Conservation (phyloP, 169 alveolate species). For the Cryptosporidium andersoni region DNA sequence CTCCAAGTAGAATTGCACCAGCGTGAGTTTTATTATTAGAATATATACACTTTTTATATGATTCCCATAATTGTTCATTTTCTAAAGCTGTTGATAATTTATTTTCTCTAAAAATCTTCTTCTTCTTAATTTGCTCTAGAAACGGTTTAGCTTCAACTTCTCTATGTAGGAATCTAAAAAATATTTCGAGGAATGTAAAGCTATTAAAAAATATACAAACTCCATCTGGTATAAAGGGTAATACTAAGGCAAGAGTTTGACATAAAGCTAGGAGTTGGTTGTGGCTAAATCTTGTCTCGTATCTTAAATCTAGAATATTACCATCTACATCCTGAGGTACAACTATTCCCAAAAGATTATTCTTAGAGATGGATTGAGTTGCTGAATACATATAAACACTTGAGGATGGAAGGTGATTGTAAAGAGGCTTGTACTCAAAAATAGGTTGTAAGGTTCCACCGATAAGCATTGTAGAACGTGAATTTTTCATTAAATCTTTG, state of each 20-base stretch:
- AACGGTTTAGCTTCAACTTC: conserved; percentile 36
- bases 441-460: conserved; percentile 82
- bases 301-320: conserved; percentile 73
- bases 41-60: conserved; percentile 16
- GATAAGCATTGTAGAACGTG: conserved; percentile 74
- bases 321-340: conserved; percentile 25
- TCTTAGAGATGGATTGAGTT: conserved; percentile 58
- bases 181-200: conserved; percentile 70
- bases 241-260: conserved; percentile 67
- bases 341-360: conserved; percentile 35
- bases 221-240: conserved; percentile 78
- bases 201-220: conserved; percentile 81
- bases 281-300: conserved; percentile 72
- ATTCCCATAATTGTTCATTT: conserved; percentile 36
- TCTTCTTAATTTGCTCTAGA: conserved; percentile 52
- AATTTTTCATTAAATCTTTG: conserved; percentile 60
- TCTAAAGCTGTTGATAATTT: conserved; percentile 8
- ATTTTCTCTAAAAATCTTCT: conserved; percentile 73
- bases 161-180: conserved; percentile 66
- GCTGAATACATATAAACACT: conserved; percentile 36
- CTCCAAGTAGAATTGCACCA: conserved; percentile 91
- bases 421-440: conserved; percentile 76
- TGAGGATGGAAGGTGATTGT: conserved; percentile 6
- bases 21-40: conserved; percentile 38
- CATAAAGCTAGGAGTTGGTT: conserved; percentile 72